Base-by-base conservation (phyloP, 2,329 filamentous ascomycete genomes). In the Cryphonectria parasitica region DNA sequence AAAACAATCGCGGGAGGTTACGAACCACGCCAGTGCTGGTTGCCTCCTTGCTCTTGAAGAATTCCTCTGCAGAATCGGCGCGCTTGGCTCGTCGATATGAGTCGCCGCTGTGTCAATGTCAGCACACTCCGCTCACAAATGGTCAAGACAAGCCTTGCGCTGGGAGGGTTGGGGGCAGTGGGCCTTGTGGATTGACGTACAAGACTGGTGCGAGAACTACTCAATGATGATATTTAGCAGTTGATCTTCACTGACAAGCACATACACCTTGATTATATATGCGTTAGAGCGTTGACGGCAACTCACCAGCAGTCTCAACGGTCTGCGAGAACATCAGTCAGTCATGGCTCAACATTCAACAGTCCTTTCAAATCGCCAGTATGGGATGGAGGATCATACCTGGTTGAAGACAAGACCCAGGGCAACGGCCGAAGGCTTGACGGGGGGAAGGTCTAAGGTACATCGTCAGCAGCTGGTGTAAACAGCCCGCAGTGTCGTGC, bases 361-460 rank as follows among this genome's bases (percentile, higher is more conserved):
- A 34, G 22, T 0, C 0, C 2, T 15, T 34, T 7, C 19, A 13
- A n/a, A 2, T 41, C 4, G 36, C 34, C 3, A 17, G 17, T 10
- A n/a, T 17, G 11, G 22, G 61, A 25, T 17, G 61, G 43, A n/a
- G 41, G 13, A 49, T 19, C 63, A 52, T 65, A 65, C 91, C 85
- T 99, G 95, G 88, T 92, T 98, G 90, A 98, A 99, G 82, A 94
- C 85, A 74, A 95, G 96, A 84, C 96, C 96, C 79, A 98, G 90
- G 79, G 95, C 96, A 80, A 99, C 97, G 79, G 96, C 95, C 80
- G 95, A 98, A 77, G 96, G 96, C 91, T 98, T 98, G 80, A 99
- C 96, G 76, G 95, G 81, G 74, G 88, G 88, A 45, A 90, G 85
- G 79, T 89, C 87, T 89, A 71, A 10, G 34, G n/a, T 66, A 41